Percentiles rank a stretch among this genome's conserved stretches.
phyloP scores from a whole-genome alignment of 345 rosid genomes.

The Gossypium turneri region DNA sequence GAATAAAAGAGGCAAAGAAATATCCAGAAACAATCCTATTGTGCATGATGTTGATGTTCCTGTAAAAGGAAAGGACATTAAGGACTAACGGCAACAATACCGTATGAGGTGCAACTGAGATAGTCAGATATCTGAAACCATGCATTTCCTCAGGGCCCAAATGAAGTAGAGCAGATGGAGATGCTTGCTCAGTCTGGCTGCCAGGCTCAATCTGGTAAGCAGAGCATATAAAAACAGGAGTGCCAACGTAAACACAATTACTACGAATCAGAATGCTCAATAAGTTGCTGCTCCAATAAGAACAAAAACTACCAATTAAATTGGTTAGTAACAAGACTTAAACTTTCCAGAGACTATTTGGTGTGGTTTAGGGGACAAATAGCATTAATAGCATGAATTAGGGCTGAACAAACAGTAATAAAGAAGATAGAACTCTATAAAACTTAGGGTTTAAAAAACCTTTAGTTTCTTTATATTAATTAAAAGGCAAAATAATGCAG shows the following conservation, averaged over 20 bases:
- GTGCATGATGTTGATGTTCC: not conserved
- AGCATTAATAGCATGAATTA: too few species aligned
- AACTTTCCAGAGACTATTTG: not conserved
- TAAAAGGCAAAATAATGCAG: too few species aligned
- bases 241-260: conserved; percentile 16
- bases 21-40: not conserved
- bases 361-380: too few species aligned
- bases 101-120: conserved; percentile 92
- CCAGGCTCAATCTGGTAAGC: conserved; percentile 84
- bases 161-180: conserved; percentile 82
- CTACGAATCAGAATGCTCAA: not conserved
- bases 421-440: too few species aligned
- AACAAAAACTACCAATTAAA: conserved; percentile 14
- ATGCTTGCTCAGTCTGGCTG: conserved; percentile 97
- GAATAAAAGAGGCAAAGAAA: not conserved
- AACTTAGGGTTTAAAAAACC: too few species aligned
- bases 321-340: not conserved
- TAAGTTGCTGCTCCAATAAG: conserved; percentile 10
- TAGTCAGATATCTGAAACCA: conserved; percentile 83
- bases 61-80: not conserved
- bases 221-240: conserved; percentile 14
- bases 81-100: conserved; percentile 31
- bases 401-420: too few species aligned
- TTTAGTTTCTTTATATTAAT: too few species aligned
- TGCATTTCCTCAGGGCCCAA: conserved; percentile 75